A percentile compares a stretch with the other conserved stretches of the same genome.
Evolutionary conservation across 1,284 basidiomycete genomes (phyloP).

Genomic region (Bjerkandera adusta): DNA sequence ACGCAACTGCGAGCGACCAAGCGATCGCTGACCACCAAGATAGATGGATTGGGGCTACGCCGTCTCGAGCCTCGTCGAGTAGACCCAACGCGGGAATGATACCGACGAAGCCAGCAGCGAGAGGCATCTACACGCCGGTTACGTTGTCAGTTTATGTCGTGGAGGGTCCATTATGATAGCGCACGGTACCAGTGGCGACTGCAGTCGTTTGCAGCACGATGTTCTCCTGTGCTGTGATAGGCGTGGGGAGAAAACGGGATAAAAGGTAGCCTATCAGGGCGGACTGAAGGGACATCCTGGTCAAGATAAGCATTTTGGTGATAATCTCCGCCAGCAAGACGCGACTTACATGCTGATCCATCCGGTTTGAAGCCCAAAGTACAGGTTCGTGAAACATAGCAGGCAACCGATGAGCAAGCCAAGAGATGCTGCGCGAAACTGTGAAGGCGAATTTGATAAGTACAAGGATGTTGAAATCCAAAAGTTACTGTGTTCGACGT

Average conservation of each 20-base stretch:
- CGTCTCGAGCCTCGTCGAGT: slow-evolving; percentile 74
- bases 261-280: slow-evolving; percentile 89
- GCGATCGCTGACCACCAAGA: slow-evolving; percentile 70
- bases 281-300: slow-evolving; percentile 96
- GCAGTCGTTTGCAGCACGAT: slow-evolving; percentile 95
- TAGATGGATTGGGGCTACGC: slow-evolving; percentile 72
- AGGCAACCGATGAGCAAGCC: slow-evolving; percentile 72
- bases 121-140: slow-evolving; percentile 60
- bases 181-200: slow-evolving; percentile 81
- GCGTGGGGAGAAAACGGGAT: slow-evolving; percentile 69
- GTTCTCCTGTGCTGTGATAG: slow-evolving; percentile 86
- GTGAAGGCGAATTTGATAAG: too few species aligned
- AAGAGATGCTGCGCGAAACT: slow-evolving; percentile 49
- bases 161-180: too few species aligned
- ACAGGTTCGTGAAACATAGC: slow-evolving; percentile 75
- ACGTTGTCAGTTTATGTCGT: not conserved
- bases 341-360: slow-evolving; percentile 68
- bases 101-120: slow-evolving; percentile 93
- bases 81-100: slow-evolving; percentile 89
- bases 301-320: not conserved
- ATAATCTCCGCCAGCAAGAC: not conserved
- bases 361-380: slow-evolving; percentile 76
- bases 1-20: slow-evolving; percentile 89
- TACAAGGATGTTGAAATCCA: too few species aligned
- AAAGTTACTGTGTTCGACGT: too few species aligned